Evolutionary conservation across 2,329 filamentous ascomycete species (phyloP).

Genomic region (Aspergillus pseudoterreus): DNA sequence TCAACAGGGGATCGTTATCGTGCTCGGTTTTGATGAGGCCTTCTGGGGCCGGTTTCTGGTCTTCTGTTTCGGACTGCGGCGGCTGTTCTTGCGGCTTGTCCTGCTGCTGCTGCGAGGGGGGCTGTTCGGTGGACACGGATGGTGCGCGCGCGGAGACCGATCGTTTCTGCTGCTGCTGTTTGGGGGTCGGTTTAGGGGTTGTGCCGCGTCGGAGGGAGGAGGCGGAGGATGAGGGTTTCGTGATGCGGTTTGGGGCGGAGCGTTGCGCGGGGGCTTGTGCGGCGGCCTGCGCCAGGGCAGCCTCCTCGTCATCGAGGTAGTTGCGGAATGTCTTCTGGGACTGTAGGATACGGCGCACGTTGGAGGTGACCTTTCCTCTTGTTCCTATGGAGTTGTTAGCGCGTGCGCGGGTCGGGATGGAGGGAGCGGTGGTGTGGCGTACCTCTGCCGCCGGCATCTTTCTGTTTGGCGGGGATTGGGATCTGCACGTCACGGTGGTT

Average conservation of each 20-base stretch:
- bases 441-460: constrained; percentile 44
- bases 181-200: constrained; percentile 17
- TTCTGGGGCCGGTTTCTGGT: constrained; percentile 10
- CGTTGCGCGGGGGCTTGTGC: constrained; percentile 15
- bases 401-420: background rate
- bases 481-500: constrained; percentile 71
- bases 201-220: constrained; percentile 22
- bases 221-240: constrained; percentile 17
- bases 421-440: constrained; percentile 4
- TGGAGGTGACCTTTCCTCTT: constrained; percentile 42
- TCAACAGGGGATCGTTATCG: constrained; percentile 41
- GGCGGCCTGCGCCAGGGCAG: constrained; percentile 29
- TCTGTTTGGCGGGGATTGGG: constrained; percentile 57
- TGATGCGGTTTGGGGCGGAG: constrained; percentile 14
- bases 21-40: constrained; percentile 33
- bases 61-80: background rate
- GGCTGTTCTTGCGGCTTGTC: background rate
- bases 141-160: constrained; percentile 5
- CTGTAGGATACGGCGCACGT: constrained; percentile 45
- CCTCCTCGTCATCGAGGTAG: constrained; percentile 51
- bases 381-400: constrained; percentile 18
- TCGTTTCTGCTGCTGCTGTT: constrained; percentile 18
- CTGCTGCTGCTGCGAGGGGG: background rate
- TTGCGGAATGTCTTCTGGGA: constrained; percentile 50
- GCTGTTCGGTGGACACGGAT: background rate